Conservation (phyloP, 352 stramenopile species). For the Phytophthora melonis region DNA sequence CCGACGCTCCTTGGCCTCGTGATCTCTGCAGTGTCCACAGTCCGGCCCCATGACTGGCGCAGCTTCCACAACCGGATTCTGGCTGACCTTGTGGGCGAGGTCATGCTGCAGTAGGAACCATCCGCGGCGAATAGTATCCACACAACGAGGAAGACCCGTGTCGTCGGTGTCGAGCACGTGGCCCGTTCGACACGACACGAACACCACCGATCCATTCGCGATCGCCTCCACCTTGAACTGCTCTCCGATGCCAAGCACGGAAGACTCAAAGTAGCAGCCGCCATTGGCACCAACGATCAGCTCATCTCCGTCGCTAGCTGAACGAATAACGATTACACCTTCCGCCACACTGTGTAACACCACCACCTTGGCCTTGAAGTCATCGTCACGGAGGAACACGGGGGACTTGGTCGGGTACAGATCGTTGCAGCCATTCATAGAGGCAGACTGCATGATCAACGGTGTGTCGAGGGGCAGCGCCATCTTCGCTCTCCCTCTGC, state of each 20-base stretch:
- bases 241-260: slow-evolving; percentile 29
- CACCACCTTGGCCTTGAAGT: slow-evolving; percentile 20
- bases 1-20: slow-evolving; percentile 25
- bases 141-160: slow-evolving; percentile 24
- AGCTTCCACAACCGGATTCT: slow-evolving; percentile 1
- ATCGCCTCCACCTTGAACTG: slow-evolving; percentile 28
- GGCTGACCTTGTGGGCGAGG: background rate
- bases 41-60: background rate
- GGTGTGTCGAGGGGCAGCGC: slow-evolving; percentile 11
- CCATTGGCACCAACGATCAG: slow-evolving; percentile 35
- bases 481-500: background rate
- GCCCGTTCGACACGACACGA: slow-evolving; percentile 30
- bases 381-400: slow-evolving; percentile 14
- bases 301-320: slow-evolving; percentile 17
- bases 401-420: slow-evolving; percentile 3
- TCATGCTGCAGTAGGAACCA: slow-evolving; percentile 31
- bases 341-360: slow-evolving; percentile 8
- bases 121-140: slow-evolving; percentile 28
- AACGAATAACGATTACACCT: slow-evolving; percentile 22
- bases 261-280: slow-evolving; percentile 34
- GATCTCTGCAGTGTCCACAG: slow-evolving; percentile 16
- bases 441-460: slow-evolving; percentile 26
- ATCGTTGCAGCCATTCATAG: background rate
- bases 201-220: slow-evolving; percentile 27
- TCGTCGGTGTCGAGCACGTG: slow-evolving; percentile 29